Evolutionary conservation across 805 yeast species (phyloP), one percentile per base, ranked within the genome.

Genomic region (Kregervanrija delftensis): DNA sequence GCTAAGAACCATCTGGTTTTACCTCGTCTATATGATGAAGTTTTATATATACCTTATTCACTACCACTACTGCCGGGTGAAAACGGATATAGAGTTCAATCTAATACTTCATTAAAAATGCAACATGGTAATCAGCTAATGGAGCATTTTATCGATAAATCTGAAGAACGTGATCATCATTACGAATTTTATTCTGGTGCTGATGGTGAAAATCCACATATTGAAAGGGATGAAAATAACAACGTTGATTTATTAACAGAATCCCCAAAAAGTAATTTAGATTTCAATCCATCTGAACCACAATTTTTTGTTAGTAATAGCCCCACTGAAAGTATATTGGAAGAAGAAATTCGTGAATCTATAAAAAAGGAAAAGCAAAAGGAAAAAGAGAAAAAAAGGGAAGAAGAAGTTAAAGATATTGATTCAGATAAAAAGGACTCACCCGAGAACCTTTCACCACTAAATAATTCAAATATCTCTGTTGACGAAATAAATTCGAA

Each of bases 221-320:
- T 17, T 11, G 42, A 42, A 10, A 9, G 45, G 44, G 37, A 37
- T 53, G 52, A 54, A 50, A 66, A 57, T 48, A 72, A 68, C 38
- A 3, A 31, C 8, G 39, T 13, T n/a, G 39, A 22, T 8, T 9
- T 39, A 22, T 22, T 34, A 11, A 38, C 53, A 13, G 30, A 36
- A 11, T 40, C 44, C 3, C 43, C 49, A 11, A 44, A 45, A 11
- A 37, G 37, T 22, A 34, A 66, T 28, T 58, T 51, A 39, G 80
- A 82, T n/a, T 86, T 87, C 61, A 88, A 89, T 60, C 96, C 97
- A 0, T 79, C 89, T 12, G 97, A 89, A 58, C 97, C 97, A 0
- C 96, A 89, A 57, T 87, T 76, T 57, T 89, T 89, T 64, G 83
- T 90, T 5, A 56, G 61, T 33, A 38, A 47, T n/a, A 63, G 66